These are phyloP conservation scores for Purpureocillium takamizusanense DNA, from an alignment of 2,329 filamentous ascomycete species.

Conservation along the genomic window DNA sequence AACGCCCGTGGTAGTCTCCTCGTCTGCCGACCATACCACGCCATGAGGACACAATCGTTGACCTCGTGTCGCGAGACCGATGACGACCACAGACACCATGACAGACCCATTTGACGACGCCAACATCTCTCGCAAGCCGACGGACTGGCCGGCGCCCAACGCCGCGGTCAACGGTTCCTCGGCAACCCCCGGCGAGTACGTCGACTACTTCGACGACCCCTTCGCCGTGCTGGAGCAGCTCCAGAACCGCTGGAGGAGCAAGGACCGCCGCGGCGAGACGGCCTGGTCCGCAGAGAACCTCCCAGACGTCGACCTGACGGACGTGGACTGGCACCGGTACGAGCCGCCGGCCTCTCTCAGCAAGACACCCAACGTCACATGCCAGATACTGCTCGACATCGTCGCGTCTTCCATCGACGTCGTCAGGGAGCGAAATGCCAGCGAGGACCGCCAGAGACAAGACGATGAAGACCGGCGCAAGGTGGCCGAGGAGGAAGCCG, in stretches of 20 bases:
- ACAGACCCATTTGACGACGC: not conserved
- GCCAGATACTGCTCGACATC: conserved; percentile 31
- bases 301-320: conserved; percentile 13
- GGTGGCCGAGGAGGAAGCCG: conserved; percentile 11
- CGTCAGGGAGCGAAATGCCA: conserved; percentile 26
- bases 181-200: conserved; percentile 17
- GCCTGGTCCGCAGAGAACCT: conserved; percentile 14
- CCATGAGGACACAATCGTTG: too few species aligned
- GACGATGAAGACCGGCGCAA: conserved; percentile 18
- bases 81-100: not conserved
- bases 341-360: conserved; percentile 34
- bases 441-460: conserved; percentile 18
- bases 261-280: conserved; percentile 7
- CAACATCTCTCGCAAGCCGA: conserved; percentile 4
- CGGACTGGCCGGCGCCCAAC: conserved; percentile 3
- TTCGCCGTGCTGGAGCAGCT: conserved; percentile 14
- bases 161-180: conserved; percentile 19
- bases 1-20: too few species aligned
- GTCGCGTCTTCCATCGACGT: conserved; percentile 35
- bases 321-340: conserved; percentile 37
- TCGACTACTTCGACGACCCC: conserved; percentile 19
- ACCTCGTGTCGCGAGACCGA: too few species aligned
- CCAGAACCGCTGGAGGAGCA: conserved; percentile 14
- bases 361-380: conserved; percentile 25
- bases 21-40: too few species aligned